Evolutionary conservation across 2,329 filamentous ascomycete species (phyloP), one percentile per base, ranked within the genome.

Genomic region (Fusarium fujikuroi): DNA sequence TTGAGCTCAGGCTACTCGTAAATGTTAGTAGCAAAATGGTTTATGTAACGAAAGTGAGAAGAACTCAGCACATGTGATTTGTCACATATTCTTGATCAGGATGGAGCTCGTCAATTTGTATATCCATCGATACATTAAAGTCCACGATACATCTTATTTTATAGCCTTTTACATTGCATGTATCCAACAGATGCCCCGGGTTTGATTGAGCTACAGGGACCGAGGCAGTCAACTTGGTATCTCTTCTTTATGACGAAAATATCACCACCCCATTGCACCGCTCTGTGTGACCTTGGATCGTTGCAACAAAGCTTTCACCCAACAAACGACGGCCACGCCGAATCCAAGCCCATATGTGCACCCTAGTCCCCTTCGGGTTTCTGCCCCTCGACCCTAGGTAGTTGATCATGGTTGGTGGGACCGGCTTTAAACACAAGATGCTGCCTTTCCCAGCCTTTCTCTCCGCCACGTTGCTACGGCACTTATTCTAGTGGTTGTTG

Each of bases 381-480:
- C 53, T 63, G 42, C 58, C 58, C 53, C 46, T 69, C 39, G 49
- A 44, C 42, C 56, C 60, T 28, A 7, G 44, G 25, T 60, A 46
- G 58, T 46, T 69, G 49, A 54, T 72, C 34, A 60, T 61, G 64
- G 60, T 28, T 64, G 64, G 72, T 72, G 73, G 72, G 67, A 62
- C 66, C 70, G 65, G 63, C 65, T 70, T 64, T 56, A 63, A 59
- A 50, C 57, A 64, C 53, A 60, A 57, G 54, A 52, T 58, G 61
- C 76, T 76, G 60, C 75, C 70, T 76, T 77, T 79, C 74, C 66
- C 62, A 71, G 72, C 63, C 73, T 54, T 44, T 70, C 62, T 65
- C 68, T 72, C 67, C 68, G 73, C 70, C 75, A 79, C 77, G 75
- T 80, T 76, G 79, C 67, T 69, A 77, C 70, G 59, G 69, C 73